phyloP scores from a whole-genome alignment of 495 filamentous ascomycete genomes.

The Aspergillus incahuasiensis region DNA sequence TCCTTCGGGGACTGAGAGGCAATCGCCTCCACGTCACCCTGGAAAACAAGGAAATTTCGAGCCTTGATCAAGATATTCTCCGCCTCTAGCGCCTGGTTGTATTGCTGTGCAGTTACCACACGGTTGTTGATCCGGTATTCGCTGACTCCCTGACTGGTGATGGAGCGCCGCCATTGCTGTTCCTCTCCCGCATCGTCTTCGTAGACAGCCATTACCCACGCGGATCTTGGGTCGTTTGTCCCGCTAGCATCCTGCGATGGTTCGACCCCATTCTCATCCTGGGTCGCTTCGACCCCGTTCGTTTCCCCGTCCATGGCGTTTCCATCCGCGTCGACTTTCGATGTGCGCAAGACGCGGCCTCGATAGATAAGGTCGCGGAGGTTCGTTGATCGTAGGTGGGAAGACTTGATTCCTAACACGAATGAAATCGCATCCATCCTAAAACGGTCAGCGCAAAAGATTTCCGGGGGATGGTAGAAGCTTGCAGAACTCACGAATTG shows the following conservation, averaged over 20 bases:
- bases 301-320: slow-evolving; percentile 56
- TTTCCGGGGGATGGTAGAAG: background rate
- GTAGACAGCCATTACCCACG: slow-evolving; percentile 99
- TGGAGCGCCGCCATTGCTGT: slow-evolving; percentile 91
- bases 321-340: slow-evolving; percentile 84
- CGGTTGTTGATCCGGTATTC: slow-evolving; percentile 96
- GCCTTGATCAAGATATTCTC: slow-evolving; percentile 98
- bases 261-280: slow-evolving; percentile 31
- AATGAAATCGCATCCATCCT: slow-evolving; percentile 99
- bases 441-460: slow-evolving; percentile 19
- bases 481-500: slow-evolving; percentile 73
- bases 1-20: slow-evolving; percentile 90
- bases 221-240: slow-evolving; percentile 77
- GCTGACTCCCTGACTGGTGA: slow-evolving; percentile 82
- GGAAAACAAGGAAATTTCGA: slow-evolving; percentile 96
- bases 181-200: slow-evolving; percentile 96
- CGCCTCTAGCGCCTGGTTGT: slow-evolving; percentile 86
- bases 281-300: slow-evolving; percentile 45
- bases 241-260: slow-evolving; percentile 49
- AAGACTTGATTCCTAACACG: slow-evolving; percentile 96
- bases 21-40: slow-evolving; percentile 98
- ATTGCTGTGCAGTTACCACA: slow-evolving; percentile 81
- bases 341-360: slow-evolving; percentile 85
- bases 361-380: slow-evolving; percentile 94
- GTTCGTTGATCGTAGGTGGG: slow-evolving; percentile 91